These are phyloP conservation scores for Cladosporium oxysporum DNA, from an alignment of 2,329 filamentous ascomycete species.

Conservation along the genomic window DNA sequence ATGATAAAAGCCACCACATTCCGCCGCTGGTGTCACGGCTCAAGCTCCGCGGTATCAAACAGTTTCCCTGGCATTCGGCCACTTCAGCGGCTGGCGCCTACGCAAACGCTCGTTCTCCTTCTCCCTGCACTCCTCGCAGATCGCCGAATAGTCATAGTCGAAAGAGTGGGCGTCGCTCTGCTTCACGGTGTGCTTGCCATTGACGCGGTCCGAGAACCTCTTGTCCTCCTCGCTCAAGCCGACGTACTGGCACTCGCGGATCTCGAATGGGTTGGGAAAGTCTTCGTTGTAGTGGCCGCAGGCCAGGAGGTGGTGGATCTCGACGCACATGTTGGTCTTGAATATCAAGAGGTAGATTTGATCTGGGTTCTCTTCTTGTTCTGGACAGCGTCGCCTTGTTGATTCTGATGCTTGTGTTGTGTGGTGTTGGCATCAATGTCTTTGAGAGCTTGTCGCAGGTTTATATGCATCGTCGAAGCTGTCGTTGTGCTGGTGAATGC, in stretches of 20 bases:
- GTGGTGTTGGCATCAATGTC: background rate
- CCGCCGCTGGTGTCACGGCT: background rate
- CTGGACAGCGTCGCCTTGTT: background rate
- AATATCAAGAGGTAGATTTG: background rate
- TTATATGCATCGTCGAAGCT: background rate
- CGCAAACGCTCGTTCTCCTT: background rate
- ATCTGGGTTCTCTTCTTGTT: background rate
- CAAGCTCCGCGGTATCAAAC: background rate
- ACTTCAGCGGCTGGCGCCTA: background rate
- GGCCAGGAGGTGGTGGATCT: constrained; percentile 7
- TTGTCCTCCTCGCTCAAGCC: background rate
- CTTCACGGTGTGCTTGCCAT: background rate
- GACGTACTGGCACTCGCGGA: background rate
- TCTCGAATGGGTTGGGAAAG: background rate
- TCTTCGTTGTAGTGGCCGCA: constrained; percentile 4
- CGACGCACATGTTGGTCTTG: background rate
- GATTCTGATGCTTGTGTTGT: background rate
- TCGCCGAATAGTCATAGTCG: background rate
- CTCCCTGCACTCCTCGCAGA: constrained; percentile 12
- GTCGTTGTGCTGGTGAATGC: background rate
- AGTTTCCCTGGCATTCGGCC: constrained; percentile 13
- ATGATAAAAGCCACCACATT: background rate
- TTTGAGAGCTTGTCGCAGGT: background rate
- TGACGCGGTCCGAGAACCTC: constrained; percentile 1
- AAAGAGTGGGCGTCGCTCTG: background rate